phyloP scores from a whole-genome alignment of 2,329 filamentous ascomycete species.

The Sporothrix dimorphospora region DNA sequence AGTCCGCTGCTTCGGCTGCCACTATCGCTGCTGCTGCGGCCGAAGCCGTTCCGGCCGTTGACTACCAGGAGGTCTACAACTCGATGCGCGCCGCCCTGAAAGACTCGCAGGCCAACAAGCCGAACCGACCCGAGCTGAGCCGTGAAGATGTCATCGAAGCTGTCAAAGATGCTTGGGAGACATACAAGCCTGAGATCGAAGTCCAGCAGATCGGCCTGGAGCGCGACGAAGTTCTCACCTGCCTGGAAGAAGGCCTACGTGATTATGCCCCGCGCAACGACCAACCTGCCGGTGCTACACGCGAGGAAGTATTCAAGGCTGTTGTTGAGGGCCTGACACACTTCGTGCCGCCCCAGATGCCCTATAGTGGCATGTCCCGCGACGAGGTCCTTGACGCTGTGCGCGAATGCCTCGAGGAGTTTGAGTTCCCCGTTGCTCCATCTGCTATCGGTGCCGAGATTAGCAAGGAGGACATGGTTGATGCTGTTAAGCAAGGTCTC shows the following conservation, averaged over 20 bases:
- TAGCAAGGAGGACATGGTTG: slow-evolving; percentile 64
- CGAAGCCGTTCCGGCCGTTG: slow-evolving; percentile 59
- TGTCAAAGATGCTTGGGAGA: slow-evolving; percentile 89
- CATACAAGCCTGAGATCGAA: slow-evolving; percentile 90
- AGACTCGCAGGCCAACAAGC: slow-evolving; percentile 58
- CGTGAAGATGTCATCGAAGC: slow-evolving; percentile 85
- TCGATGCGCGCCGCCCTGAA: slow-evolving; percentile 76
- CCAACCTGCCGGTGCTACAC: slow-evolving; percentile 64
- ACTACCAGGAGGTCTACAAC: slow-evolving; percentile 84
- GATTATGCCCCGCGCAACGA: slow-evolving; percentile 66
- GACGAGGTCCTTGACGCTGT: slow-evolving; percentile 86
- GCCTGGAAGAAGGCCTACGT: slow-evolving; percentile 81
- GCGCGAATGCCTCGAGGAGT: slow-evolving; percentile 82
- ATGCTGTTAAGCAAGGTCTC: slow-evolving; percentile 65
- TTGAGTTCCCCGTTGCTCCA: slow-evolving; percentile 71
- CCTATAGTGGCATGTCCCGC: slow-evolving; percentile 66
- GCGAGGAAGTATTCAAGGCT: slow-evolving; percentile 82
- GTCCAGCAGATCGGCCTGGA: slow-evolving; percentile 89
- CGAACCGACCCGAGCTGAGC: slow-evolving; percentile 58
- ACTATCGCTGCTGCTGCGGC: slow-evolving; percentile 51
- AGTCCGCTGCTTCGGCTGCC: slow-evolving; percentile 60
- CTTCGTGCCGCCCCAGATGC: slow-evolving; percentile 73
- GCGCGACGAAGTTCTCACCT: slow-evolving; percentile 84
- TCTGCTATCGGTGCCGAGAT: slow-evolving; percentile 58
- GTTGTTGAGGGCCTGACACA: slow-evolving; percentile 85